Conservation (phyloP, 306 rosid species). For the Ammopiptanthus mongolicus region DNA sequence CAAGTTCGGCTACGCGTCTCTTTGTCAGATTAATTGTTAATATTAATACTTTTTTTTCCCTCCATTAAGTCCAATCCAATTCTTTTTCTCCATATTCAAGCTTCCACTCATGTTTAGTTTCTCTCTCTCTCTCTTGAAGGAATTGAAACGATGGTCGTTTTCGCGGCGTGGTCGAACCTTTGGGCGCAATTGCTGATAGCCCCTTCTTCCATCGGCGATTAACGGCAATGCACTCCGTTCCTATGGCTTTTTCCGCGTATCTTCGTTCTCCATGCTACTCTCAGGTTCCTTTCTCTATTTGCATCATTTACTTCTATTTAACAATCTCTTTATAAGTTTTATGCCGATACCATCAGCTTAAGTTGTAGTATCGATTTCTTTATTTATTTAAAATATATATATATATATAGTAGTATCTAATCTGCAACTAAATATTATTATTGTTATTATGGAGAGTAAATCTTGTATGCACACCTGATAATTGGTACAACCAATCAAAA, state of each 20-base stretch:
- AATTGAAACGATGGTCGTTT: not conserved
- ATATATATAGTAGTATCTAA: no score
- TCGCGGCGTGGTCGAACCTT: not conserved
- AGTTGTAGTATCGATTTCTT: no score
- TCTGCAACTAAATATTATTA: not conserved
- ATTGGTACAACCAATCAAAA: no score
- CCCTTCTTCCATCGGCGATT: constrained; percentile 11
- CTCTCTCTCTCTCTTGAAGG: not conserved
- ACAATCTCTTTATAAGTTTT: not conserved
- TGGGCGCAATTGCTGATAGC: not conserved
- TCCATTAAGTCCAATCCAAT: not conserved
- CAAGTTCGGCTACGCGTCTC: no score
- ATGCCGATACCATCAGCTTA: not conserved
- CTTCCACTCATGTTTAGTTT: not conserved
- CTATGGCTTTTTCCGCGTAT: constrained; percentile 63
- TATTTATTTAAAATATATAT: no score
- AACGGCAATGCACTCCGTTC: constrained; percentile 24
- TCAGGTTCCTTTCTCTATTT: constrained; percentile 16
- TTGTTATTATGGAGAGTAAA: no score
- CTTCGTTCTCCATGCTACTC: constrained; percentile 33
- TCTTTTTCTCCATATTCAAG: not conserved
- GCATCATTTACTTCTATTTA: not conserved
- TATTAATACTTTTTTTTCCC: not conserved
- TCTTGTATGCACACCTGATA: no score
- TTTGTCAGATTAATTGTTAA: no score